phyloP scores from a whole-genome alignment of 2,329 filamentous ascomycete genomes.

The Colletotrichum shisoi region DNA sequence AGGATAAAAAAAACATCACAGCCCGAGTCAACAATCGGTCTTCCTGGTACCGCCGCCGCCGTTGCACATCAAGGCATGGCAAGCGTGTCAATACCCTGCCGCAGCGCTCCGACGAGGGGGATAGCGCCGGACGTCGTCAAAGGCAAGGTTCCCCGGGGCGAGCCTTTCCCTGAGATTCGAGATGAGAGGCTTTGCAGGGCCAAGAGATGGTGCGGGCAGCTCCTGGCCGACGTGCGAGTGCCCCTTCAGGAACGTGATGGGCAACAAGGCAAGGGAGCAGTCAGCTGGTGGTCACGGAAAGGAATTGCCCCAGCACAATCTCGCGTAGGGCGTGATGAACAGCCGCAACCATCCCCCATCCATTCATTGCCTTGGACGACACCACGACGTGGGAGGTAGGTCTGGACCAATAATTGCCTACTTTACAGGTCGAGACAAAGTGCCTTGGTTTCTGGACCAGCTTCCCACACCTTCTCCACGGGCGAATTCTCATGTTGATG shows the following conservation, averaged over 20 bases:
- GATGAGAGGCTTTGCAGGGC: slow-evolving; percentile 15
- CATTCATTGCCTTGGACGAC: slow-evolving; percentile 23
- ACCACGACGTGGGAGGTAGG: slow-evolving; percentile 13
- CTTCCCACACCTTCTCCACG: slow-evolving; percentile 27
- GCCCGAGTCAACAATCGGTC: slow-evolving; percentile 14
- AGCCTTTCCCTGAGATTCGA: slow-evolving; percentile 25
- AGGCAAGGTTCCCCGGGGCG: slow-evolving; percentile 26
- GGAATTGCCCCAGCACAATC: slow-evolving; percentile 13
- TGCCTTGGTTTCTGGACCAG: slow-evolving; percentile 26
- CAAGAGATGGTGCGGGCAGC: slow-evolving; percentile 25
- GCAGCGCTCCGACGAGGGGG: slow-evolving; percentile 19
- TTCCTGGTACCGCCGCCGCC: slow-evolving; percentile 7
- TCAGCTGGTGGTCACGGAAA: slow-evolving; percentile 22
- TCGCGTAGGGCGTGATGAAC: slow-evolving; percentile 28
- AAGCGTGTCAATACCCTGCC: slow-evolving; percentile 19
- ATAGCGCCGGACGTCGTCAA: slow-evolving; percentile 5
- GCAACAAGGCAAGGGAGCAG: background rate
- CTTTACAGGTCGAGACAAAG: slow-evolving; percentile 26
- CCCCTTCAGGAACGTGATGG: slow-evolving; percentile 28
- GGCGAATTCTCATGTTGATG: slow-evolving; percentile 26
- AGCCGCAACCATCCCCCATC: slow-evolving; percentile 15
- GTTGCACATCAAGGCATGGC: slow-evolving; percentile 16
- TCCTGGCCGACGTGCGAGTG: slow-evolving; percentile 13
- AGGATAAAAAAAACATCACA: background rate
- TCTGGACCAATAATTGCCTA: slow-evolving; percentile 36